A percentile compares a stretch with the other conserved stretches of the same genome.
These are phyloP conservation scores for Thielaviopsis musarum DNA, from an alignment of 2,329 filamentous ascomycete species.

Conservation along the genomic window DNA sequence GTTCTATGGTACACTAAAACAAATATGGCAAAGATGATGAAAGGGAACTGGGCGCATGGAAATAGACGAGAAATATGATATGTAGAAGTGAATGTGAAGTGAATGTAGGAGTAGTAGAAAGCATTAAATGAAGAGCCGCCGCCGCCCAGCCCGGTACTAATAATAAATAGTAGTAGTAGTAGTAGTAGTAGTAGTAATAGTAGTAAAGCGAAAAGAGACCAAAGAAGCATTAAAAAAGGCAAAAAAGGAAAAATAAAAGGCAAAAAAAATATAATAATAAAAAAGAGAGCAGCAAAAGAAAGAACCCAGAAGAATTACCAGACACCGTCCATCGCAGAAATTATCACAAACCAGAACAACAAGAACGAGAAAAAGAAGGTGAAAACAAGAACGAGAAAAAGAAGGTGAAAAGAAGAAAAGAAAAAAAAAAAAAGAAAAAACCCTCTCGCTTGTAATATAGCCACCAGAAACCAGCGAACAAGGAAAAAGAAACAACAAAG, in stretches of 20 bases:
- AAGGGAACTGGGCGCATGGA: background rate
- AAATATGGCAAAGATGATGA: background rate
- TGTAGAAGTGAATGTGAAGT: background rate
- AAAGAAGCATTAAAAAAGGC: background rate
- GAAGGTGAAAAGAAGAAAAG: background rate
- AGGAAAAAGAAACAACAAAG: background rate
- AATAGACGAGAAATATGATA: too few relatives aligned
- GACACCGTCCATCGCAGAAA: background rate
- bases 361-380: background rate
- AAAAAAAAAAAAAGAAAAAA: background rate
- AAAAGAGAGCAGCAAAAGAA: background rate
- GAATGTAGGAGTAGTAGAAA: background rate
- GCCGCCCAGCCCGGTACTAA: background rate
- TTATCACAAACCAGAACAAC: background rate
- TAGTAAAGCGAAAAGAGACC: too few relatives aligned
- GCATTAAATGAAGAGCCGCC: background rate
- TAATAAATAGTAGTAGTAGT: background rate
- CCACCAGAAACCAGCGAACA: background rate
- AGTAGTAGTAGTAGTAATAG: background rate
- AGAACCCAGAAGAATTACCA: background rate
- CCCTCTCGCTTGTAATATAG: conserved; percentile 1
- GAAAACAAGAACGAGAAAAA: background rate
- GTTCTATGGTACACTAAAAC: background rate
- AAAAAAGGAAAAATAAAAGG: background rate
- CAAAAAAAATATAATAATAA: background rate